phyloP scores from a whole-genome alignment of 805 yeast species.

The fission yeast (Schizosaccharomyces pombe) region DNA sequence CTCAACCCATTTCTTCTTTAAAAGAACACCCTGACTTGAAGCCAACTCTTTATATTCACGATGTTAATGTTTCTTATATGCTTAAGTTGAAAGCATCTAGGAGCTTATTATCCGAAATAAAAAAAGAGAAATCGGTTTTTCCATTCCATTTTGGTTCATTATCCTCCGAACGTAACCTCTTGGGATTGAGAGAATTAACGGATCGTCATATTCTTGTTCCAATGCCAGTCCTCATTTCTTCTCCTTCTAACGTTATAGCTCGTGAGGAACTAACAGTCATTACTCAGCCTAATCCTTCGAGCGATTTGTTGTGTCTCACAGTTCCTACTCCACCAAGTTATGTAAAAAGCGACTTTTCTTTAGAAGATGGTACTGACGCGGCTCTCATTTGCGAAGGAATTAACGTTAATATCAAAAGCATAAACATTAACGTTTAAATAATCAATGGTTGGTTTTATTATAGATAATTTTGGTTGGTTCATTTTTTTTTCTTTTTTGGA shows the following conservation, averaged over 20 bases:
- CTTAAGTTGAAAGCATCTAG: constrained; percentile 1
- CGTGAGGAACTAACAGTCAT: not conserved
- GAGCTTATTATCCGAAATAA: not conserved
- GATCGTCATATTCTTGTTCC: constrained; percentile 1
- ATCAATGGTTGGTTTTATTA: not conserved
- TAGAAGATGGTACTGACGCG: not conserved
- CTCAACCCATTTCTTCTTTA: not conserved
- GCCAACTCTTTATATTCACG: not conserved
- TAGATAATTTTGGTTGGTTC: not conserved
- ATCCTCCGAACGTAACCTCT: not conserved
- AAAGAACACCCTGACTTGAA: constrained; percentile 3
- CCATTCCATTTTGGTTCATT: not conserved
- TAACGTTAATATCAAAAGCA: not conserved
- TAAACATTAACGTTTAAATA: no score
- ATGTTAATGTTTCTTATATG: constrained; percentile 2
- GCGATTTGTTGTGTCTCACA: not conserved
- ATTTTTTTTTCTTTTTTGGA: no score
- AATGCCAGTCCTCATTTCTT: not conserved
- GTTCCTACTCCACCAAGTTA: constrained; percentile 1
- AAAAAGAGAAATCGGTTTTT: not conserved
- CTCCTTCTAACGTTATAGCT: not conserved
- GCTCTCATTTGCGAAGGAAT: not conserved
- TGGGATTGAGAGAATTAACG: not conserved
- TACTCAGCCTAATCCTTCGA: not conserved
- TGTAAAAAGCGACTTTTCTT: not conserved